Base-by-base conservation (phyloP, 2,329 filamentous ascomycete genomes). In the Davidsoniella virescens region DNA sequence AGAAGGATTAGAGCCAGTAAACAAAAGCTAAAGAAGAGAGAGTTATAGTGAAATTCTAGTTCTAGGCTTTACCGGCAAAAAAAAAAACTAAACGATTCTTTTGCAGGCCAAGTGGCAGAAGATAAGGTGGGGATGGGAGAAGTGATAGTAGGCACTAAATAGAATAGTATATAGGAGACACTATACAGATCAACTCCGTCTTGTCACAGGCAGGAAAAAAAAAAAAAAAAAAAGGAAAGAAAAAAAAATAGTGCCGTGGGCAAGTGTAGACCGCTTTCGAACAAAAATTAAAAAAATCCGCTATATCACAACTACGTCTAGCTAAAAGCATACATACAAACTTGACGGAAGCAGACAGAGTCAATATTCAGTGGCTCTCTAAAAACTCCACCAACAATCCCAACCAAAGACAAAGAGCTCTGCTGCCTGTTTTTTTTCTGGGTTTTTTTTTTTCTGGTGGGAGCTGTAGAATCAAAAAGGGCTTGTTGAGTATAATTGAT, bases 1-100 rank as follows among this genome's bases (percentile, higher is more conserved):
- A 29, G 29, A 52, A 52, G 44, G 50, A 52, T 47, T 46, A 50
- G 9, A 20, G 29, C 39, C 48, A 44, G 44, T 39, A 48, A 48
- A 23, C 25, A 39, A 47, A 20, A 47, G 18, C 25, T n/a, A 23
- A 10, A 36, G 12, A 16, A 47, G 40, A 33, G 42, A 44, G 33
- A 29, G 25, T 29, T 6, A 6, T 9, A 12, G 12, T 8, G 29
- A 12, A 12, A 33, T 33, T 9, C 29, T 9, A 33, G 12, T 9
- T 33, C 12, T 7, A 9, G 17, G 29, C 33, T 36, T 47, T 29
- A 9, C n/a, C 18, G 38, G 38, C 38, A 20, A 20, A 5, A 37
- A 20, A 5, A 37, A 33, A 18, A 47, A 36, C 23, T 16, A 33
- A 25, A 36, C 14, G 29, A 40, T 42, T 33, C 16, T 42, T 33